A percentile compares a stretch with the other conserved stretches of the same genome.
Evolutionary conservation across 768 basidiomycete genomes (phyloP).

Genomic region (Galerina sulciceps): DNA sequence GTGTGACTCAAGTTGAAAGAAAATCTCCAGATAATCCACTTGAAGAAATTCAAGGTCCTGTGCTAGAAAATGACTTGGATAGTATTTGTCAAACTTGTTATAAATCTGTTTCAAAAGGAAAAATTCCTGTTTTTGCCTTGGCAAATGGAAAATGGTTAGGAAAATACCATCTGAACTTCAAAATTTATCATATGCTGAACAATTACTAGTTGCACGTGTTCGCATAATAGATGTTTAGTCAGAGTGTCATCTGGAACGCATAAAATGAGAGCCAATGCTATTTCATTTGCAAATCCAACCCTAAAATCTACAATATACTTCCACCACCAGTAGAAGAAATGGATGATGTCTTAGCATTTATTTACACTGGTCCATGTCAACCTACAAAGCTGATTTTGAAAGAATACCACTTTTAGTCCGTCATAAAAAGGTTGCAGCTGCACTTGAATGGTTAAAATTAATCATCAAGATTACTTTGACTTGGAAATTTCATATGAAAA

Average conservation of each 20-base stretch:
- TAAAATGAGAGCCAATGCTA: conserved; percentile 28
- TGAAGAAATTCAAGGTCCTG: too few species aligned
- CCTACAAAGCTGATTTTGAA: conserved; percentile 32
- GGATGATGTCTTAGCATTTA: conserved; percentile 37
- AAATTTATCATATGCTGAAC: conserved; percentile 23
- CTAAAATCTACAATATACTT: conserved; percentile 24
- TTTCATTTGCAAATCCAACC: conserved; percentile 27
- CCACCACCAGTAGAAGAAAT: conserved; percentile 31
- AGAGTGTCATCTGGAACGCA: conserved; percentile 24
- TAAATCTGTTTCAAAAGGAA: background rate
- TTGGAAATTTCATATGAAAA: conserved; percentile 31
- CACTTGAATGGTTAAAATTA: conserved; percentile 37
- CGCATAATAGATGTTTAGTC: conserved; percentile 26
- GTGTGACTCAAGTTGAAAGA: too few species aligned
- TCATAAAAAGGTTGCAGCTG: conserved; percentile 22
- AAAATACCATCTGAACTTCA: conserved; percentile 11
- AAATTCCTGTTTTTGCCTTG: conserved; percentile 13
- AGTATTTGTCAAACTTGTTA: too few species aligned
- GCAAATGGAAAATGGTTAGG: conserved; percentile 21
- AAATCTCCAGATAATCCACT: too few species aligned
- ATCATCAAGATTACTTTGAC: conserved; percentile 37
- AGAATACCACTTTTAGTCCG: conserved; percentile 32
- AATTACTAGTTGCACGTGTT: conserved; percentile 27
- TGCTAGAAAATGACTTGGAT: too few species aligned
- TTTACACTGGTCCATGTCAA: conserved; percentile 35